Conservation (phyloP, 306 rosid genomes). For the Lupinus albus region DNA sequence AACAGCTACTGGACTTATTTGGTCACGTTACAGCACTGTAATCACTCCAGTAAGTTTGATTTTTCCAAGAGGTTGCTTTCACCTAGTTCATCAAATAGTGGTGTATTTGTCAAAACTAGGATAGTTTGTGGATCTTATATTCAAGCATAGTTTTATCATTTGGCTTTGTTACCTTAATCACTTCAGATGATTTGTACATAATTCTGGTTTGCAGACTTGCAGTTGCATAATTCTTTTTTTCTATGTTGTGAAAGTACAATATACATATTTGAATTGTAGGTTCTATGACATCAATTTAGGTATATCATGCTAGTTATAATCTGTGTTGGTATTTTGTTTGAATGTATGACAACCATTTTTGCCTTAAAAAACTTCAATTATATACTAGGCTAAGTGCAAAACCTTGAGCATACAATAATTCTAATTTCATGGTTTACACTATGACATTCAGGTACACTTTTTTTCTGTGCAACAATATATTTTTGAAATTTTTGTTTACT, state of each 20-base stretch:
- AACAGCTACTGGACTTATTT: slow-evolving; percentile 77
- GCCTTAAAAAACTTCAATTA: background rate
- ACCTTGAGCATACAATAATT: slow-evolving; percentile 3
- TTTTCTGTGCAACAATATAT: slow-evolving; percentile 1
- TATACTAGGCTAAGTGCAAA: slow-evolving; percentile 6
- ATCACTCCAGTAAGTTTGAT: slow-evolving; percentile 79
- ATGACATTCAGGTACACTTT: slow-evolving; percentile 4
- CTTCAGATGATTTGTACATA: background rate
- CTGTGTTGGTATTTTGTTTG: background rate
- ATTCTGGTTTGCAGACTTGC: background rate
- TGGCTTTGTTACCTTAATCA: slow-evolving; percentile 28
- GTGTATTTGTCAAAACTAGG: slow-evolving; percentile 11
- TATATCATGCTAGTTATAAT: slow-evolving; percentile 12
- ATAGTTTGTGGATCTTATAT: slow-evolving; percentile 9
- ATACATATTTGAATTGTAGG: slow-evolving; percentile 19
- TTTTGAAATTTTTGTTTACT: background rate
- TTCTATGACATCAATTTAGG: slow-evolving; percentile 15
- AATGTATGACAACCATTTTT: background rate
- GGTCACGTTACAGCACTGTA: slow-evolving; percentile 97
- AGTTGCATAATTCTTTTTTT: slow-evolving; percentile 18
- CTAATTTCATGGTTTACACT: background rate
- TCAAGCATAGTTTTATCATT: slow-evolving; percentile 9
- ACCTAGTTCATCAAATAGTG: slow-evolving; percentile 11
- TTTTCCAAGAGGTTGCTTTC: slow-evolving; percentile 14
- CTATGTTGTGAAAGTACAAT: slow-evolving; percentile 14